Percentiles rank a stretch among this genome's conserved stretches.
Evolutionary conservation across 441 rosid genomes (phyloP).

Genomic region (Mallotus repandus): DNA sequence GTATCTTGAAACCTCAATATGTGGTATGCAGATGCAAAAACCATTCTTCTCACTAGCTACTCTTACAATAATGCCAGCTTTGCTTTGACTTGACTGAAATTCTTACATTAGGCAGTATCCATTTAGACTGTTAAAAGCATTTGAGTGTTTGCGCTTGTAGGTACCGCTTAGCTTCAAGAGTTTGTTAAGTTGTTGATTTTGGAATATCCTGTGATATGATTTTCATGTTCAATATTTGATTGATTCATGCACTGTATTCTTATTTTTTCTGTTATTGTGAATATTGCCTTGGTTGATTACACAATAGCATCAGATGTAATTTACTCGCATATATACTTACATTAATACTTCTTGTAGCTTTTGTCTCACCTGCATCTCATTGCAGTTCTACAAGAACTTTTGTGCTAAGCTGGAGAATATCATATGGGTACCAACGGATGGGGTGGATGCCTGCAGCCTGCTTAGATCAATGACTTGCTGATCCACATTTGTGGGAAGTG

Average conservation of each 20-base stretch:
- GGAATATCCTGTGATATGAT: not conserved
- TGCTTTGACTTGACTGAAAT: not conserved
- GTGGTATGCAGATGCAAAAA: no score
- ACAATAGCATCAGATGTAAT: not conserved
- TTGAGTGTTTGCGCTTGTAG: not conserved
- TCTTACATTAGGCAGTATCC: not conserved
- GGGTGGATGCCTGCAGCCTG: constrained; percentile 36
- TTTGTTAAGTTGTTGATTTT: no score
- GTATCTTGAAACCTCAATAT: not conserved
- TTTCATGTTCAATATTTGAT: not conserved
- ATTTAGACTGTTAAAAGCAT: not conserved
- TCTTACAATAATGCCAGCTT: not conserved
- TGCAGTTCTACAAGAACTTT: constrained; percentile 81
- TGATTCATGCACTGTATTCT: not conserved
- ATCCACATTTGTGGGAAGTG: constrained; percentile 32
- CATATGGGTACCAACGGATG: constrained; percentile 71
- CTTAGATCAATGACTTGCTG: constrained; percentile 50
- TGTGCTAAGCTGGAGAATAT: constrained; percentile 72
- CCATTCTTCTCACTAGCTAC: no score
- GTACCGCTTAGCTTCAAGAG: no score
- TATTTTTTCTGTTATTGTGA: not conserved
- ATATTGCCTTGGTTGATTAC: not conserved
- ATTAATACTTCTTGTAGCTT: not conserved
- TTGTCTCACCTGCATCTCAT: not conserved
- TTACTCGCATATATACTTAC: not conserved